phyloP scores from a whole-genome alignment of 345 rosid species.

The Atalantia buxifolia region DNA sequence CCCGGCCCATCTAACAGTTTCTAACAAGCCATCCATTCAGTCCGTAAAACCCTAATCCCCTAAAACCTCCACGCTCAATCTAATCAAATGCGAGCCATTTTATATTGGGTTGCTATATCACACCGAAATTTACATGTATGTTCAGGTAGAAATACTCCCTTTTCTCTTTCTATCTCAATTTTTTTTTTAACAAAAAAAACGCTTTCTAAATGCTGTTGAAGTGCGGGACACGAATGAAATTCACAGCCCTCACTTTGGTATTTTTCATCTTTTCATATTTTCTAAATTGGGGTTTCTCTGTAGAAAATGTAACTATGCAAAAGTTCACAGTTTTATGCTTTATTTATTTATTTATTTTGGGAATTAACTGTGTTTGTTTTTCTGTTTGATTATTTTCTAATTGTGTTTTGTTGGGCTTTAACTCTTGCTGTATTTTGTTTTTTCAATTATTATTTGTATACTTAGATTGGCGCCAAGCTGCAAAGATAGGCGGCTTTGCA shows the following conservation, averaged over 20 bases:
- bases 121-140: slow-evolving; percentile 5
- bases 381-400: not conserved
- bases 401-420: not conserved
- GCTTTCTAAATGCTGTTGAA: not conserved
- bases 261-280: not conserved
- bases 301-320: not conserved
- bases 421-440: not conserved
- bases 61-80: not conserved
- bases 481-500: slow-evolving; percentile 30
- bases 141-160: not conserved
- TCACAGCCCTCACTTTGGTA: not conserved
- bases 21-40: not conserved
- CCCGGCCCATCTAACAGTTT: not conserved
- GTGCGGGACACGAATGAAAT: not conserved
- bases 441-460: not conserved
- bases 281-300: not conserved
- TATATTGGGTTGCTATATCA: not conserved
- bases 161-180: not conserved
- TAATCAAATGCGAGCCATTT: not conserved
- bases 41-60: not conserved
- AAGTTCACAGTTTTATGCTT: not conserved
- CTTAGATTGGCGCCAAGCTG: slow-evolving; percentile 34
- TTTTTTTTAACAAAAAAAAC: not conserved
- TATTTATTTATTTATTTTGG: not conserved
- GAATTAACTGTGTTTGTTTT: not conserved